A percentile compares a stretch with the other conserved stretches of the same genome.
Conservation (phyloP, 2,329 filamentous ascomycete genomes). For the Ophiostoma angusticollis region DNA sequence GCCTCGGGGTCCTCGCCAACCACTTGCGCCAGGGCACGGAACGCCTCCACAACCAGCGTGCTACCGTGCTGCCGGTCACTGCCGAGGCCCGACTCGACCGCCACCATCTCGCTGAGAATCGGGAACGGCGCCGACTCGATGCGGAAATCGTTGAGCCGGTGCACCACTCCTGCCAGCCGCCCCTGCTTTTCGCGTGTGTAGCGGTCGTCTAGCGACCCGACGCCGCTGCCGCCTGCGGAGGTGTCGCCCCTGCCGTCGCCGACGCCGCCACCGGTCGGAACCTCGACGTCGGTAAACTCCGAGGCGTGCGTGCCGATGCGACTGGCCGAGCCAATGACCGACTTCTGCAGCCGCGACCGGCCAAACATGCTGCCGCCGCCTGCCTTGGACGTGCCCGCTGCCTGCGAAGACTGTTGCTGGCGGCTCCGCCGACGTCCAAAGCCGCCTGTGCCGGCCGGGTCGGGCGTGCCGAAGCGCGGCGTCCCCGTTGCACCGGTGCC, state of each 20-base stretch:
- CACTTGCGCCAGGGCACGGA: constrained; percentile 67
- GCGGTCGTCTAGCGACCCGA: constrained; percentile 54
- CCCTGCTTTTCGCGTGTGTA: constrained; percentile 74
- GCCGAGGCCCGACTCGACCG: constrained; percentile 41
- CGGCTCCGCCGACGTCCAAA: constrained; percentile 41
- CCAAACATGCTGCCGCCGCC: constrained; percentile 44
- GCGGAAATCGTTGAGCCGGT: constrained; percentile 65
- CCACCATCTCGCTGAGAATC: constrained; percentile 61
- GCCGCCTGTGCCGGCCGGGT: constrained; percentile 36
- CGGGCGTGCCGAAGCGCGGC: constrained; percentile 10
- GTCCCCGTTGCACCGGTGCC: constrained; percentile 7
- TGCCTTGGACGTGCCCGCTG: constrained; percentile 14
- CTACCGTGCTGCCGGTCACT: constrained; percentile 58
- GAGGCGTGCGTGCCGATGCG: constrained; percentile 50
- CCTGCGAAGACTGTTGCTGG: constrained; percentile 18
- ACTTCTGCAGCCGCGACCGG: constrained; percentile 60
- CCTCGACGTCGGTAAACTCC: constrained; percentile 57
- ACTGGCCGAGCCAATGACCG: constrained; percentile 73
- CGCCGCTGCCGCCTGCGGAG: constrained; percentile 28
- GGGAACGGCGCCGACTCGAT: constrained; percentile 52
- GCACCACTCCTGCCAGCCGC: constrained; percentile 67
- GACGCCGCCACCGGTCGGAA: constrained; percentile 18
- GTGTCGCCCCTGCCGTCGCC: not conserved
- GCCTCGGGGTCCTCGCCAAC: constrained; percentile 54
- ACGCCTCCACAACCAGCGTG: constrained; percentile 67